Conservation (phyloP, 805 yeast genomes). For the Saccharomycodes ludwigii region DNA sequence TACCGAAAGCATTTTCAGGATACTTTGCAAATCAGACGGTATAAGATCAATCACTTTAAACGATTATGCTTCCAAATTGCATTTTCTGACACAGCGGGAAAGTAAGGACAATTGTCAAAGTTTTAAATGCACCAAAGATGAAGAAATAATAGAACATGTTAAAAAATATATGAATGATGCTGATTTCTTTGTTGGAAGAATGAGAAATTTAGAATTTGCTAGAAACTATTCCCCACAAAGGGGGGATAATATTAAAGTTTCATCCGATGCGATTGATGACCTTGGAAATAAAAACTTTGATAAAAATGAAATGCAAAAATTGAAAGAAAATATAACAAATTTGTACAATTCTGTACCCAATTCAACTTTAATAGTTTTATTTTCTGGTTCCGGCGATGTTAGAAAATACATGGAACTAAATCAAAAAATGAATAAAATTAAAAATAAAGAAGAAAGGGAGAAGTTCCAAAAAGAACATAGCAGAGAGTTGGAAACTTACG, state of each 20-base stretch:
- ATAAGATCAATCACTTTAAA: constrained; percentile 22
- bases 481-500: constrained; percentile 33
- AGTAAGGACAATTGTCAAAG: constrained; percentile 20
- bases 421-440: constrained; percentile 25
- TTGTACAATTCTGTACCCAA: constrained; percentile 44
- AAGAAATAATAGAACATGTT: constrained; percentile 37
- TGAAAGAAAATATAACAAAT: constrained; percentile 33
- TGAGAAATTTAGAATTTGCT: constrained; percentile 46
- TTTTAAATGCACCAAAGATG: constrained; percentile 43
- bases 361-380: constrained; percentile 46
- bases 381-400: constrained; percentile 54
- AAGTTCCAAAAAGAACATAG: constrained; percentile 33
- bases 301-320: constrained; percentile 16
- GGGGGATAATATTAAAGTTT: constrained; percentile 10
- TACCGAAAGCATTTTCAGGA: constrained; percentile 31
- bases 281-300: constrained; percentile 10
- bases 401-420: constrained; percentile 34
- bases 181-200: constrained; percentile 40
- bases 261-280: constrained; percentile 2
- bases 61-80: constrained; percentile 22
- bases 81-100: constrained; percentile 13
- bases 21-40: constrained; percentile 20
- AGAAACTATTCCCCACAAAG: constrained; percentile 24
- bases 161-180: constrained; percentile 25
- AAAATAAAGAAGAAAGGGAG: constrained; percentile 30